phyloP scores from a whole-genome alignment of 371 early-diverging fungal genomes.

The Entomophthora muscae region DNA sequence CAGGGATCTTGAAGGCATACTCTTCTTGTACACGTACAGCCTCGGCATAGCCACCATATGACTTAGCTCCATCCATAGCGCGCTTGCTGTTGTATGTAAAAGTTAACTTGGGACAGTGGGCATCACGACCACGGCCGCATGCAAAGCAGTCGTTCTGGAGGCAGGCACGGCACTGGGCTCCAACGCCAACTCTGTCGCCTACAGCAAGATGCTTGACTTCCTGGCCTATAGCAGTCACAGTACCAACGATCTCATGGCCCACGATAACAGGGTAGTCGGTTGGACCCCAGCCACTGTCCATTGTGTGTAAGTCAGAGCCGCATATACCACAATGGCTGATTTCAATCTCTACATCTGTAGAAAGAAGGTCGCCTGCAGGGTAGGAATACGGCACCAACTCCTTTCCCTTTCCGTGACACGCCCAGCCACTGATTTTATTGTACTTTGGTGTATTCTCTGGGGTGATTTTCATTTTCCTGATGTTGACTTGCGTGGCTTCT shows the following conservation, averaged over 20 bases:
- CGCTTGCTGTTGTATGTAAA: slow-evolving; percentile 13
- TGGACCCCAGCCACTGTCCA: slow-evolving; percentile 36
- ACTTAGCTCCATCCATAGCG: slow-evolving; percentile 1
- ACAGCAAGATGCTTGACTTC: slow-evolving; percentile 27
- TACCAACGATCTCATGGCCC: slow-evolving; percentile 67
- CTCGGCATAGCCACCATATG: slow-evolving; percentile 29
- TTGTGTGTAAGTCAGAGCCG: slow-evolving; percentile 38
- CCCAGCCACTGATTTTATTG: no score
- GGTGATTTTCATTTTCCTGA: no score
- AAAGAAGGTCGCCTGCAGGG: no score
- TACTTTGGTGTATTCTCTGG: no score
- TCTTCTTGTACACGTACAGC: slow-evolving; percentile 22
- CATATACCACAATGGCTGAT: slow-evolving; percentile 40
- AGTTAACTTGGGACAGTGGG: slow-evolving; percentile 31
- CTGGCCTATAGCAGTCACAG: slow-evolving; percentile 32
- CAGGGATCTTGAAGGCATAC: slow-evolving; percentile 32
- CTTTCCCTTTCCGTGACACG: no score
- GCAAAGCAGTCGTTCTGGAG: slow-evolving; percentile 25
- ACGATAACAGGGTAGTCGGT: slow-evolving; percentile 22
- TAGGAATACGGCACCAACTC: no score
- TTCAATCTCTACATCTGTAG: slow-evolving; percentile 30
- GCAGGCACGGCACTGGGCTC: slow-evolving; percentile 34
- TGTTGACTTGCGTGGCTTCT: no score
- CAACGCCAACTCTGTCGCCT: slow-evolving; percentile 61
- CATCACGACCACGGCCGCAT: slow-evolving; percentile 53